Base-by-base conservation (phyloP, 441 rosid species). In the Mallotus repandus region DNA sequence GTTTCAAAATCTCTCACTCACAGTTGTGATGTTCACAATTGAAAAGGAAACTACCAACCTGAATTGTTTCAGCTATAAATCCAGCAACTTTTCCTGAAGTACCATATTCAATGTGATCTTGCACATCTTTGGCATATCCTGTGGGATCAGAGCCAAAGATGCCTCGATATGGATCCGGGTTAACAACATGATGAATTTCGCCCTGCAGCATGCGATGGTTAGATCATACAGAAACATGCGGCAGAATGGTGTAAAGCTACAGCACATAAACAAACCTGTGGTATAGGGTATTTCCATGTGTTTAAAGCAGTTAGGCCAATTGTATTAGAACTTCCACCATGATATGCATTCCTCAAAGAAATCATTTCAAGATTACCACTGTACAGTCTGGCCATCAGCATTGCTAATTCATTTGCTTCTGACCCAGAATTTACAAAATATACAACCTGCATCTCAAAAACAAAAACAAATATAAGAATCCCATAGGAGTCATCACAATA, bases 231-330 rank as follows among this genome's bases (percentile, higher is more conserved):
- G 32, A 29, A 29, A 29, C 32, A 29, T 29, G 32, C 2, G 32
- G 32, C 32, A 1, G 32, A 29, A 29, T 29, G 32, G 32, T 29
- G 32, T 29, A 29, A 29, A 29, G 32, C 32, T 60, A 2, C 13
- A 64, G 18, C 3, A 58, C 43, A 45, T 50, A 21, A 4, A 64
- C 66, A 76, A 75, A 91, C 97, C 97, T 95, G 94, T 66, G 96
- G 99, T 53, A 95, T 85, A 29, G 97, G 80, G 80, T 95, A 95
- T 80, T 95, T 95, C 98, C 95, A 93, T 8, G 98, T 91, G 82
- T 87, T 90, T 19, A 93, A 75, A 38, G 98, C 95, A 38, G 97
- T 93, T 54, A 95, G 82, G 79, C 96, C 98, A 76, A 93, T 86
- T 22, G 98, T 91, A 74, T 71, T 79, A 70, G 98, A 86, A 80